Evolutionary conservation across 805 yeast species (phyloP), one percentile per base, ranked within the genome.

Genomic region (Hanseniaspora jakobsenii): DNA sequence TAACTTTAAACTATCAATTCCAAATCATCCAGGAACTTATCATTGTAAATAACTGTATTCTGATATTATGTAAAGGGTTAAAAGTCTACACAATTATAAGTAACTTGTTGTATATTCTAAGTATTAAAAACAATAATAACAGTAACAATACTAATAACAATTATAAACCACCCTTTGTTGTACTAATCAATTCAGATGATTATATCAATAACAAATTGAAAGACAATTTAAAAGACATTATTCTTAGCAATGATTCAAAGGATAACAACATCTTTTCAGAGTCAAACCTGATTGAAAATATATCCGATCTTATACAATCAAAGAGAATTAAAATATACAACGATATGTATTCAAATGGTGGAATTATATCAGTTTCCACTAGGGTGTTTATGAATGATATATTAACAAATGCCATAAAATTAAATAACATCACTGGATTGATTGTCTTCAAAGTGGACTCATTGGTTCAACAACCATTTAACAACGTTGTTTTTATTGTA

Each of bases 331-430:
- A 13, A 4, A 28, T 22, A 17, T 42, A 42, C 18, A 66, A 73
- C 18, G 63, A 67, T 22, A 55, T 80, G 10, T 91, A 91, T 56
- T 61, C 68, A n/a, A 58, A 67, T 13, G 99, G 99, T 1, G 99
- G 98, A 0, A 71, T 86, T 0, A 68, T 85, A 28, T 74, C 89
- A 1, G 75, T 89, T 1, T 78, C 93, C 0, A 74, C 91, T 1
- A 67, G 93, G 48, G 77, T 89, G 6, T 65, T 89, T 39, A 82
- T 86, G 7, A 94, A 86, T 2, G 99, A 91, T 59, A 60, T 91
- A 30, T 66, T 91, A 2, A 73, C 84, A 1, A 89, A 81, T 0
- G 68, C 78, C 0, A 58, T 87, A 0, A 74, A 77, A 49, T 75
- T 84, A 1, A 64, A 69, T 26, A 70, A 70, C 48, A 73, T 91